A percentile compares a stretch with the other conserved stretches of the same genome.
phyloP scores from a whole-genome alignment of 257 asterid species.

The Capsicum chinense region DNA sequence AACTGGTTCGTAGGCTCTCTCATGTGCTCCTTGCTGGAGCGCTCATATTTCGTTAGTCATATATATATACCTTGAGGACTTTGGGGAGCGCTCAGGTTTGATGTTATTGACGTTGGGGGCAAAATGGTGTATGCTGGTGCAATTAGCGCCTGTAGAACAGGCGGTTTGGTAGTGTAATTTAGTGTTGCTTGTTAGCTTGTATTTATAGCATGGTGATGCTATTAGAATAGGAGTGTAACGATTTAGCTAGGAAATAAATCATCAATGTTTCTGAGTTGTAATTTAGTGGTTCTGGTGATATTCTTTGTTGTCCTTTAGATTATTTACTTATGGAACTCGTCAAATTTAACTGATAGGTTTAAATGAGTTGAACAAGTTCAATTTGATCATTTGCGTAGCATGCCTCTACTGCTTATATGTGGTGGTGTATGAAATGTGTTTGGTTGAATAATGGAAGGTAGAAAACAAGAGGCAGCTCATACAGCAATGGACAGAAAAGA shows the following conservation, averaged over 20 bases:
- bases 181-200: conserved; percentile 17
- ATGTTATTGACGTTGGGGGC: background rate
- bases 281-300: background rate
- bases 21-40: conserved; percentile 1
- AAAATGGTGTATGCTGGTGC: background rate
- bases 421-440: background rate
- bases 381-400: background rate
- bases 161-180: background rate
- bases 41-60: background rate
- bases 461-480: background rate
- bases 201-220: background rate
- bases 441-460: background rate
- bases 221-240: conserved; percentile 6
- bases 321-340: background rate
- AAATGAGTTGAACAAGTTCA: background rate
- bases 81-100: background rate
- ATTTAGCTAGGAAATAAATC: background rate
- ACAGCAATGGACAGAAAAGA: background rate
- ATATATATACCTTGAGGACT: background rate
- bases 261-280: background rate
- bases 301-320: background rate
- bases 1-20: conserved; percentile 6
- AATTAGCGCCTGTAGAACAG: background rate
- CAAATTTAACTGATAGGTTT: background rate
- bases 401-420: background rate